Conservation (phyloP, 1,139 yeast genomes). For the Lodderomyces metapsilosis region DNA sequence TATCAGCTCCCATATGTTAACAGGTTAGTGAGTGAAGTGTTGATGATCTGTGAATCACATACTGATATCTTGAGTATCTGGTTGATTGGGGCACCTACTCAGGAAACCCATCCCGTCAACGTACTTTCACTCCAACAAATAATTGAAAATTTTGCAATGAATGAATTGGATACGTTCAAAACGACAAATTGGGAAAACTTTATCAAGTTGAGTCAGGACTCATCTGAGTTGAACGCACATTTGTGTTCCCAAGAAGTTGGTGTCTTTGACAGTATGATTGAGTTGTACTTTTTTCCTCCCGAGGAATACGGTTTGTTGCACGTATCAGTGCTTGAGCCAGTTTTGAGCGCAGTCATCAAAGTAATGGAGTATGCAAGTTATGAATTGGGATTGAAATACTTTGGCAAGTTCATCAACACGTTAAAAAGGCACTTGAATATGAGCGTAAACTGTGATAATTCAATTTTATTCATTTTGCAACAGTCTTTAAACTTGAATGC, state of each 20-base stretch:
- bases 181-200: constrained; percentile 4
- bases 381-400: background rate
- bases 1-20: constrained; percentile 7
- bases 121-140: background rate
- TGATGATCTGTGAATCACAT: constrained; percentile 5
- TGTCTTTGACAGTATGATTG: background rate
- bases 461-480: background rate
- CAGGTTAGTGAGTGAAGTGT: constrained; percentile 6
- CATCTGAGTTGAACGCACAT: background rate
- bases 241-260: background rate
- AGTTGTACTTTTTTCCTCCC: background rate
- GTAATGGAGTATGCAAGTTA: background rate
- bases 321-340: background rate
- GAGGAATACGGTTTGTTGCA: background rate
- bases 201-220: background rate
- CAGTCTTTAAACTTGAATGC: background rate
- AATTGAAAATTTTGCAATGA: background rate
- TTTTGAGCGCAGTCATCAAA: background rate
- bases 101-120: too few species aligned
- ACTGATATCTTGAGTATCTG: background rate
- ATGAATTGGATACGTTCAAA: background rate
- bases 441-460: background rate
- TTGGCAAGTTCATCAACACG: background rate
- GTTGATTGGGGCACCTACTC: background rate
- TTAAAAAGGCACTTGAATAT: background rate